phyloP scores from a whole-genome alignment of 306 rosid species.

The Amphicarpaea edgeworthii region DNA sequence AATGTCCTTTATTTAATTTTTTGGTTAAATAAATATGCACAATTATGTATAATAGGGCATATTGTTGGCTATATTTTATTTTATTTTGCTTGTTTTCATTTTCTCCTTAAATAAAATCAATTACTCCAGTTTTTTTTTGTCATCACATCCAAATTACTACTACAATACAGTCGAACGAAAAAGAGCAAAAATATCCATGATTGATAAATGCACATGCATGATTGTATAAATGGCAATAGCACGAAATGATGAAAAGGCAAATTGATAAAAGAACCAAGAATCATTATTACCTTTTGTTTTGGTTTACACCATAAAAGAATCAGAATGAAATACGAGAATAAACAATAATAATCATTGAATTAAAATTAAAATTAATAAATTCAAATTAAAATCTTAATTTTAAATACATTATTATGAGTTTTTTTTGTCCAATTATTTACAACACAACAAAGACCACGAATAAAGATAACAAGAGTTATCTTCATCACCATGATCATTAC shows the following conservation, averaged over 20 bases:
- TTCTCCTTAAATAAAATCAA: no score
- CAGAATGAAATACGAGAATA: no score
- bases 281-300: neutral
- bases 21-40: neutral
- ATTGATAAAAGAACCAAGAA: neutral
- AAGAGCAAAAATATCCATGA: constrained; percentile 17
- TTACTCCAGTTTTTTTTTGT: neutral
- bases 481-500: no score
- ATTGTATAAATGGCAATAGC: neutral
- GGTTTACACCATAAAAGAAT: constrained; percentile 6
- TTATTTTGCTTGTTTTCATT: neutral
- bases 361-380: no score
- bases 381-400: no score
- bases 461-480: no score
- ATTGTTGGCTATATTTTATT: neutral
- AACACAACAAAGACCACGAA: no score
- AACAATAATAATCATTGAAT: no score
- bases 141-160: neutral
- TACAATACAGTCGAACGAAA: neutral
- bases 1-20: neutral
- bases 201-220: constrained; percentile 21
- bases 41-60: neutral
- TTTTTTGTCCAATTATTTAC: no score
- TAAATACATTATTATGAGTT: no score
- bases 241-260: neutral